These are phyloP conservation scores for Hypsizygus ulmarius DNA, from an alignment of 1,284 basidiomycete species.

Conservation along the genomic window DNA sequence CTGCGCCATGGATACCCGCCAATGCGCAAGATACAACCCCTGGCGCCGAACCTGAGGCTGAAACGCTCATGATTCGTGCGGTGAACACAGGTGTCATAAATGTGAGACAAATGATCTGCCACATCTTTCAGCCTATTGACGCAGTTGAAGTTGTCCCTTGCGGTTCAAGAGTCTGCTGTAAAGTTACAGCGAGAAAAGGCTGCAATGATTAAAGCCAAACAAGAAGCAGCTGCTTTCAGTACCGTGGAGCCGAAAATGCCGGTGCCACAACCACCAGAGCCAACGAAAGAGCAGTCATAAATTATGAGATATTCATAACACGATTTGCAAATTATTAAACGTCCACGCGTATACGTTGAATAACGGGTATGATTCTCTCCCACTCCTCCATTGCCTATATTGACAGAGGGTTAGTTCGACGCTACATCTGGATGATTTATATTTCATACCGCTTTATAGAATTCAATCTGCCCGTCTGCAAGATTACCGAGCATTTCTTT, in stretches of 20 bases:
- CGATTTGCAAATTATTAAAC: slow-evolving; percentile 41
- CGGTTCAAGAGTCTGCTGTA: slow-evolving; percentile 75
- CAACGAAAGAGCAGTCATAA: background rate
- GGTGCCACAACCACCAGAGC: background rate
- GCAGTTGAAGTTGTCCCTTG: slow-evolving; percentile 59
- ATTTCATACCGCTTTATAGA: slow-evolving; percentile 76
- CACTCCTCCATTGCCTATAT: slow-evolving; percentile 86
- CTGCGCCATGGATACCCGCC: slow-evolving; percentile 76
- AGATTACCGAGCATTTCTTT: slow-evolving; percentile 89
- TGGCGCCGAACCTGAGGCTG: slow-evolving; percentile 55
- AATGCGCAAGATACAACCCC: slow-evolving; percentile 60
- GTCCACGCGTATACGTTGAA: slow-evolving; percentile 86
- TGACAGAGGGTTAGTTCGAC: slow-evolving; percentile 2
- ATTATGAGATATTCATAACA: slow-evolving; percentile 5
- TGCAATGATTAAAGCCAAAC: slow-evolving; percentile 9
- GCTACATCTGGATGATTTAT: background rate
- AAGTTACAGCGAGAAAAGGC: slow-evolving; percentile 45
- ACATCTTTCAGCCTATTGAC: background rate
- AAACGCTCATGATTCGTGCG: slow-evolving; percentile 68
- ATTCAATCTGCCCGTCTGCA: slow-evolving; percentile 93
- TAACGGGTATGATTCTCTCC: slow-evolving; percentile 85
- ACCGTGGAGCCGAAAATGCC: background rate
- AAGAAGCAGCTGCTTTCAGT: background rate
- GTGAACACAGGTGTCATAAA: slow-evolving; percentile 87
- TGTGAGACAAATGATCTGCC: slow-evolving; percentile 41